Evolutionary conservation across 352 stramenopile species (phyloP).

Genomic region (Globisporangium lucens): DNA sequence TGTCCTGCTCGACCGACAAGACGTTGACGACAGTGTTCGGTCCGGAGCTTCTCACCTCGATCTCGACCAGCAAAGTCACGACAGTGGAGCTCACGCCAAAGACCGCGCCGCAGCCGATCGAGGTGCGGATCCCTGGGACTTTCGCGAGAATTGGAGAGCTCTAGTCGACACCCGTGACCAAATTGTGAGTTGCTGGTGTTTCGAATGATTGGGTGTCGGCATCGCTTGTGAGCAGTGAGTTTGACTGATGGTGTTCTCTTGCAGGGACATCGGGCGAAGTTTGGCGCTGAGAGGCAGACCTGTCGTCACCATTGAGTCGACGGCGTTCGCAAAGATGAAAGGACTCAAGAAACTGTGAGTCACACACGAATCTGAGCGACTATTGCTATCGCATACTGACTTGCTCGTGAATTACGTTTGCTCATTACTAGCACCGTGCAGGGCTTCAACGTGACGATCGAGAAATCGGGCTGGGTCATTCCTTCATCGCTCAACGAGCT

Average conservation of each 20-base stretch:
- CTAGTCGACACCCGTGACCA: not conserved
- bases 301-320: not conserved
- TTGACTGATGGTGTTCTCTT: not conserved
- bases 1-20: slow-evolving; percentile 1
- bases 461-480: slow-evolving; percentile 4
- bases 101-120: not conserved
- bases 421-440: not conserved
- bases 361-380: not conserved
- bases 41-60: slow-evolving; percentile 5
- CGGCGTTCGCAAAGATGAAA: slow-evolving; percentile 2
- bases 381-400: not conserved
- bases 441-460: slow-evolving; percentile 7
- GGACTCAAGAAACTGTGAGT: slow-evolving; percentile 8
- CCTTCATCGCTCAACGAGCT: slow-evolving; percentile 2
- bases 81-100: not conserved
- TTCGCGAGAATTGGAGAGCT: slow-evolving; percentile 4
- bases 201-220: not conserved
- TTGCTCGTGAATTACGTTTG: not conserved
- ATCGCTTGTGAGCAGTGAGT: not conserved
- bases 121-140: not conserved
- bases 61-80: not conserved
- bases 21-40: not conserved
- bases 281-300: not conserved
- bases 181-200: not conserved
- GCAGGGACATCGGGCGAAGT: slow-evolving; percentile 2